These are phyloP conservation scores for Hypoxylon subgilvum DNA, from an alignment of 495 filamentous ascomycete genomes.

Conservation along the genomic window DNA sequence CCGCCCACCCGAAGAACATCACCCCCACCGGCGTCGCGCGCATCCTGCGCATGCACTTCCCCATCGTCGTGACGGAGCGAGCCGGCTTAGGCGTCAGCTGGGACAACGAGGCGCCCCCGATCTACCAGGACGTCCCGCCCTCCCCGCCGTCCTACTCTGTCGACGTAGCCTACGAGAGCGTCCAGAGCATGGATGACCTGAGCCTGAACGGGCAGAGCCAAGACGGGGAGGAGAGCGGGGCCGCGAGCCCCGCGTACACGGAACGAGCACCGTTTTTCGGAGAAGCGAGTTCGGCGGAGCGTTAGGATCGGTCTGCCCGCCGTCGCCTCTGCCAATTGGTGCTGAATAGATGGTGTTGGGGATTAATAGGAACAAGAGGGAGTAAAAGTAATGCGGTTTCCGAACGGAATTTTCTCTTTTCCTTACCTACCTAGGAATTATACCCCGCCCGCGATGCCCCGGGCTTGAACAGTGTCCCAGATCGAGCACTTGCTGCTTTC, in stretches of 20 bases:
- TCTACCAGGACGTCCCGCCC: conserved; percentile 92
- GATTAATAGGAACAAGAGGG: background rate
- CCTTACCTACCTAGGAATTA: too few relatives aligned
- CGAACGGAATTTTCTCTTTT: too few relatives aligned
- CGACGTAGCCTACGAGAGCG: conserved; percentile 31
- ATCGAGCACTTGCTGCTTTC: too few relatives aligned
- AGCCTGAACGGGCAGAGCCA: conserved; percentile 12
- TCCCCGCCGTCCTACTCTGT: conserved; percentile 77
- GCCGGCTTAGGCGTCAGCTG: conserved; percentile 90
- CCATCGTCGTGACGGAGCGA: conserved; percentile 77
- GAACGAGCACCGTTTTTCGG: conserved; percentile 18
- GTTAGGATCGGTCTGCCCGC: conserved; percentile 18
- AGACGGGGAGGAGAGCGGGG: conserved; percentile 7
- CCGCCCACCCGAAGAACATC: conserved; percentile 69
- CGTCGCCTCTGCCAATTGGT: background rate
- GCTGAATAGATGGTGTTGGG: background rate
- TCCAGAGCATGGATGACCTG: conserved; percentile 37
- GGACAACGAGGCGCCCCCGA: conserved; percentile 94
- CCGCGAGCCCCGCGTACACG: conserved; percentile 24
- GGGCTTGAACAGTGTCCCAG: too few relatives aligned
- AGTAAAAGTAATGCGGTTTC: too few relatives aligned
- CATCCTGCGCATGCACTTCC: conserved; percentile 93
- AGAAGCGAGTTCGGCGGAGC: conserved; percentile 2
- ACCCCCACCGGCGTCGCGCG: conserved; percentile 90
- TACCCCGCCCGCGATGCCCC: too few relatives aligned